Conservation (phyloP, 2,329 filamentous ascomycete species). For the Apiospora pterosperma region DNA sequence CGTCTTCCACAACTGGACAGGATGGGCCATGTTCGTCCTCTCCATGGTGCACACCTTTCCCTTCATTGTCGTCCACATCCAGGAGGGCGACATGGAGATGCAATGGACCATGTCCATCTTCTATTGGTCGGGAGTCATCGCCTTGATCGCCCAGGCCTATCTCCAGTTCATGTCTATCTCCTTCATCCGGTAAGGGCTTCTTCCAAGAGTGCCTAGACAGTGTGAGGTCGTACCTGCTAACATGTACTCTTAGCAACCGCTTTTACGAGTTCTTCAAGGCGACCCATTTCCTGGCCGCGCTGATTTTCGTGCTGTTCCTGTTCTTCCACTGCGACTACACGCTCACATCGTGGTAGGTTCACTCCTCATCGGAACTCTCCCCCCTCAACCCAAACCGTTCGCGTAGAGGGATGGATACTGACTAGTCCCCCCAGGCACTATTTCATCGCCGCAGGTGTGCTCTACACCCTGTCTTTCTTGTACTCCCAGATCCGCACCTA, state of each 20-base stretch:
- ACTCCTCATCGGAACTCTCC: conserved; percentile 16
- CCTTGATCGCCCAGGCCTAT: conserved; percentile 50
- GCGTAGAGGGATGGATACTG: conserved; percentile 13
- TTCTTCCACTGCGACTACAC: conserved; percentile 58
- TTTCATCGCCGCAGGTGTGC: conserved; percentile 52
- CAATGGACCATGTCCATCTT: conserved; percentile 41
- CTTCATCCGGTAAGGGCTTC: conserved; percentile 37
- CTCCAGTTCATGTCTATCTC: conserved; percentile 52
- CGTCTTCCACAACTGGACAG: conserved; percentile 51
- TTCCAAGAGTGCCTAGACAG: background rate
- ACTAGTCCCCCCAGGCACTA: conserved; percentile 42
- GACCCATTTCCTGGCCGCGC: conserved; percentile 48
- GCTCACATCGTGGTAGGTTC: conserved; percentile 45
- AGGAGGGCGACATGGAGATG: conserved; percentile 43
- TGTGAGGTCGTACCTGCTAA: background rate
- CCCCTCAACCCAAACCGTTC: background rate
- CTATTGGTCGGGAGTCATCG: conserved; percentile 55
- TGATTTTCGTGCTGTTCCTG: conserved; percentile 55
- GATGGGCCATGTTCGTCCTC: conserved; percentile 53
- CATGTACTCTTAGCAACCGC: conserved; percentile 36
- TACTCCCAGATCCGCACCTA: conserved; percentile 43
- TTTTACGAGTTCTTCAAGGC: conserved; percentile 61
- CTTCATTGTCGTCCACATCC: conserved; percentile 51
- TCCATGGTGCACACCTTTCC: conserved; percentile 58
- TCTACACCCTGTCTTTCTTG: conserved; percentile 46